Evolutionary conservation across 2,329 filamentous ascomycete species (phyloP).

Genomic region (Cladosporium cucumerinum): DNA sequence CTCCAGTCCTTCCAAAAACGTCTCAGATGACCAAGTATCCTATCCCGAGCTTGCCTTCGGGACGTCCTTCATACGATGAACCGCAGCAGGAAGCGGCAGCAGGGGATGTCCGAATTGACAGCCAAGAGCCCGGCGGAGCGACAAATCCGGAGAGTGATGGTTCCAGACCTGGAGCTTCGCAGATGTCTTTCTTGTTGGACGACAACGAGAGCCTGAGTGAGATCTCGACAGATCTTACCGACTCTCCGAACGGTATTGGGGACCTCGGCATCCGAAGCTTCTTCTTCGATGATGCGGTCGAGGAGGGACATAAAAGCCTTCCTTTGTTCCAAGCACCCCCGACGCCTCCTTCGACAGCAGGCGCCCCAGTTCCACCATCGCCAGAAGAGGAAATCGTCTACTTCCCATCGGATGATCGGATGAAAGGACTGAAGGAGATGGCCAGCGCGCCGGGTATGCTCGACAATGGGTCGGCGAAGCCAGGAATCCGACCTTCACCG

Average conservation of each 20-base stretch:
- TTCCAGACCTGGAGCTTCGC: conserved; percentile 17
- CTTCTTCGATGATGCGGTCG: conserved; percentile 47
- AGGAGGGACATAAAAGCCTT: conserved; percentile 37
- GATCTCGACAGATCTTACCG: conserved; percentile 51
- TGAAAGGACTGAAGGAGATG: neutral
- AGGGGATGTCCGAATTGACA: neutral
- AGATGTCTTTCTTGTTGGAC: conserved; percentile 50
- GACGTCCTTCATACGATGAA: conserved; percentile 4
- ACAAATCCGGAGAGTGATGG: conserved; percentile 4
- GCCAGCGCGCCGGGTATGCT: neutral
- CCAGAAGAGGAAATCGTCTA: conserved; percentile 20
- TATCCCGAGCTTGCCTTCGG: conserved; percentile 14
- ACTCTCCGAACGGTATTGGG: conserved; percentile 41
- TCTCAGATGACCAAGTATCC: conserved; percentile 19
- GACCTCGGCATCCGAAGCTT: conserved; percentile 46
- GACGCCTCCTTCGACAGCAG: conserved; percentile 43
- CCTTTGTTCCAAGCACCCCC: conserved; percentile 35
- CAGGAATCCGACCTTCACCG: neutral
- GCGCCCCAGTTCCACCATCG: conserved; percentile 23
- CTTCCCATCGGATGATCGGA: neutral
- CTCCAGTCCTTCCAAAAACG: conserved; percentile 21
- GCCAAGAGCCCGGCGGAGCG: neutral
- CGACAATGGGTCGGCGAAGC: neutral
- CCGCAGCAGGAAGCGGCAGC: neutral
- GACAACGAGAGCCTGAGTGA: conserved; percentile 57